Evolutionary conservation across 768 basidiomycete species (phyloP).

Genomic region (Inosperma sp.): DNA sequence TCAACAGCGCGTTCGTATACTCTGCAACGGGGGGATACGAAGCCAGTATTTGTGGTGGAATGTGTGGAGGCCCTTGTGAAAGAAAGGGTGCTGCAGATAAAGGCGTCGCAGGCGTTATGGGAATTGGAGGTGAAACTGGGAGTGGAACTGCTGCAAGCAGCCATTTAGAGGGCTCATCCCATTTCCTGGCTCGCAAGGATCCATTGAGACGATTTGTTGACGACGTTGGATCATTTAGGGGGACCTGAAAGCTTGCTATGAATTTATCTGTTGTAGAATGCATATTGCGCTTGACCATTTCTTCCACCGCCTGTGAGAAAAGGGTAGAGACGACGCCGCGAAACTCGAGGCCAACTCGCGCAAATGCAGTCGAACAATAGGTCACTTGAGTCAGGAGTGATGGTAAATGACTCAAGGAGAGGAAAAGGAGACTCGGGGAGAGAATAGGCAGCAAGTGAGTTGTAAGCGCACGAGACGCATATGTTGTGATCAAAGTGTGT

Average conservation of each 20-base stretch:
- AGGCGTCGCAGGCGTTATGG: slow-evolving; percentile 22
- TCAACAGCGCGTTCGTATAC: slow-evolving; percentile 67
- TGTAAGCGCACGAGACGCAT: slow-evolving; percentile 57
- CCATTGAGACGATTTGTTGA: slow-evolving; percentile 15
- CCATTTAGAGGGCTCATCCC: slow-evolving; percentile 46
- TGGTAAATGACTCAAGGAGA: slow-evolving; percentile 62
- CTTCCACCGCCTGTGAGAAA: slow-evolving; percentile 59
- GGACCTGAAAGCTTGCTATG: slow-evolving; percentile 27
- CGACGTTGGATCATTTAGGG: slow-evolving; percentile 12
- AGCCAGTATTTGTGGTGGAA: slow-evolving; percentile 67
- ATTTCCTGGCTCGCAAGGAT: slow-evolving; percentile 9
- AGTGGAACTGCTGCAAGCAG: slow-evolving; percentile 37
- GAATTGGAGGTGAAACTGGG: slow-evolving; percentile 25
- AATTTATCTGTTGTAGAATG: slow-evolving; percentile 38
- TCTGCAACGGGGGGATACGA: slow-evolving; percentile 73
- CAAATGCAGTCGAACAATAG: slow-evolving; percentile 89
- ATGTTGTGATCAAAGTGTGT: slow-evolving; percentile 56
- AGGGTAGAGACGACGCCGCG: slow-evolving; percentile 59
- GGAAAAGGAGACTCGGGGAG: slow-evolving; percentile 53
- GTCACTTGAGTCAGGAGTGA: slow-evolving; percentile 89
- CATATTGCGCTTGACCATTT: slow-evolving; percentile 52
- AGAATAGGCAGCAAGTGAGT: slow-evolving; percentile 67
- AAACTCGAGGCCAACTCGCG: slow-evolving; percentile 92
- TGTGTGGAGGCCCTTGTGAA: slow-evolving; percentile 42
- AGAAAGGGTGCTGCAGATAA: slow-evolving; percentile 22